These are phyloP conservation scores for Diaporthe vaccinii DNA, from an alignment of 2,329 filamentous ascomycete genomes.

Conservation along the genomic window DNA sequence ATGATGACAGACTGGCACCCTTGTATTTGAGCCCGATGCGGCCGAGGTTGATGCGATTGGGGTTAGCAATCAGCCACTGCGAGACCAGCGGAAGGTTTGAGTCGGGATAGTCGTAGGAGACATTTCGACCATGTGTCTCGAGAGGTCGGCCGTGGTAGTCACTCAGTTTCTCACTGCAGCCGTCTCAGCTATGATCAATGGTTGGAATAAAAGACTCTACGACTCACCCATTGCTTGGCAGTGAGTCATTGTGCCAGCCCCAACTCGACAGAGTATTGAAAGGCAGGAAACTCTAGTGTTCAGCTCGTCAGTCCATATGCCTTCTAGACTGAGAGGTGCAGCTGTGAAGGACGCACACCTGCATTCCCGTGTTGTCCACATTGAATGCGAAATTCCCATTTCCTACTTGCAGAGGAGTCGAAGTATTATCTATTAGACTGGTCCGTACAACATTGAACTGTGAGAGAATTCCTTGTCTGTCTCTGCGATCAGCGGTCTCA, in stretches of 20 bases:
- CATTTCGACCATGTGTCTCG: slow-evolving; percentile 53
- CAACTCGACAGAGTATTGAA: slow-evolving; percentile 52
- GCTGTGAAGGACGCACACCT: not conserved
- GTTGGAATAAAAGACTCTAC: not conserved
- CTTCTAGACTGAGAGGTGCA: too few species aligned
- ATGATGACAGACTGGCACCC: slow-evolving; percentile 48
- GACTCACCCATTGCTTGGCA: slow-evolving; percentile 53
- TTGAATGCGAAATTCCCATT: slow-evolving; percentile 64
- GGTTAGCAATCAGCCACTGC: slow-evolving; percentile 67
- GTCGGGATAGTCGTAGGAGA: slow-evolving; percentile 55
- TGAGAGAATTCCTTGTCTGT: not conserved
- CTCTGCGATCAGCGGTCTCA: not conserved
- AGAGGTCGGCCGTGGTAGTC: slow-evolving; percentile 52
- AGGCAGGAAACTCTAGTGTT: slow-evolving; percentile 47
- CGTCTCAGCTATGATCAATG: not conserved
- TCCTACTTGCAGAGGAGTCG: slow-evolving; percentile 55
- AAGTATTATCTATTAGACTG: slow-evolving; percentile 39
- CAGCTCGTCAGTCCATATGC: not conserved
- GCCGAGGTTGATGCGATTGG: slow-evolving; percentile 59
- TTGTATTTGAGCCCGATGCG: slow-evolving; percentile 57
- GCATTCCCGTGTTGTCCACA: slow-evolving; percentile 59
- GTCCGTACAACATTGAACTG: slow-evolving; percentile 14
- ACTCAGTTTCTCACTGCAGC: slow-evolving; percentile 45
- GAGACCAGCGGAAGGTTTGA: slow-evolving; percentile 53
- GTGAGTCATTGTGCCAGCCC: slow-evolving; percentile 53